Evolutionary conservation across 371 early-diverging fungal species (phyloP).

Genomic region (Apophysomyces elegans): DNA sequence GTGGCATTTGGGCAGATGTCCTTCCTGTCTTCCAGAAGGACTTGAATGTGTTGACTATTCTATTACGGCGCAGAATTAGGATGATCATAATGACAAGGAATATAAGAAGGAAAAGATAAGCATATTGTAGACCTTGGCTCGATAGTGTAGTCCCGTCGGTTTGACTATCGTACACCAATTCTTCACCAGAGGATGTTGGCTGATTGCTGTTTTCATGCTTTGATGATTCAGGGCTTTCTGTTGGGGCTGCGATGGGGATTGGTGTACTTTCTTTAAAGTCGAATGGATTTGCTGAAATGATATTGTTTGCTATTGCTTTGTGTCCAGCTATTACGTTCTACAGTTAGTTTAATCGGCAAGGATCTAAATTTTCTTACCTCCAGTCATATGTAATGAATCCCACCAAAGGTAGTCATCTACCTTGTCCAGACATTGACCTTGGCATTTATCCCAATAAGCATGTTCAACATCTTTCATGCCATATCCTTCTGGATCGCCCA

Average conservation of each 20-base stretch:
- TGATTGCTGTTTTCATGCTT: neutral
- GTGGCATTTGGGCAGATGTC: neutral
- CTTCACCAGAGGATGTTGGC: neutral
- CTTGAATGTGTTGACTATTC: slow-evolving; percentile 1
- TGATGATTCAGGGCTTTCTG: neutral
- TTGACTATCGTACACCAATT: neutral
- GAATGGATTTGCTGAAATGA: slow-evolving; percentile 22
- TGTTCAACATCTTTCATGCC: slow-evolving; percentile 41
- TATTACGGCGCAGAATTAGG: slow-evolving; percentile 2
- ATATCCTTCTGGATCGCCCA: slow-evolving; percentile 39
- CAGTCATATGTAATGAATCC: slow-evolving; percentile 46
- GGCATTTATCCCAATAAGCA: slow-evolving; percentile 53
- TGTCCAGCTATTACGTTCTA: slow-evolving; percentile 25
- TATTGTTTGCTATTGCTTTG: slow-evolving; percentile 28
- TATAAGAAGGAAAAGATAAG: neutral
- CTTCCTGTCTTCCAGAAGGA: neutral
- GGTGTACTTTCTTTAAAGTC: neutral
- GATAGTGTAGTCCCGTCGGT: neutral
- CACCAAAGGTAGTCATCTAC: slow-evolving; percentile 49
- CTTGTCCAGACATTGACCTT: slow-evolving; percentile 37
- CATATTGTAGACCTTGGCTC: neutral
- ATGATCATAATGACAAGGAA: slow-evolving; percentile 5
- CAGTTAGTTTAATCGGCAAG: neutral
- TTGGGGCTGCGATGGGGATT: neutral
- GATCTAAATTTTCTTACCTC: slow-evolving; percentile 15